phyloP scores from a whole-genome alignment of 1,139 yeast species.

The Saccharomyces pastorianus region DNA sequence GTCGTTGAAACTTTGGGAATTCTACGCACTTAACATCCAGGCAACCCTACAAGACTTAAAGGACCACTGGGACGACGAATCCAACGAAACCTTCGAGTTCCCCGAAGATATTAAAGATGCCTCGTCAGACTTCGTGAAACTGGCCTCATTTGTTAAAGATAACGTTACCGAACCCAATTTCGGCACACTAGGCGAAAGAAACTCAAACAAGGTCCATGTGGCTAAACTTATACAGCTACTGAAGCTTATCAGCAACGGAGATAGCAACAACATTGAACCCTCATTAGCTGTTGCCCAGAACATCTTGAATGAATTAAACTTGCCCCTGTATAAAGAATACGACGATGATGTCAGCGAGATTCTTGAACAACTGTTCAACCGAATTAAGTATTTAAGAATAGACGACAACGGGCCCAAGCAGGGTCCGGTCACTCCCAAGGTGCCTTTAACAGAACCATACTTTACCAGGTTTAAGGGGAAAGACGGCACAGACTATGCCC shows the following conservation, averaged over 20 bases:
- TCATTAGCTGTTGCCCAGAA: conserved; percentile 37
- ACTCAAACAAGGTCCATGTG: conserved; percentile 47
- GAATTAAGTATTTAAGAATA: conserved; percentile 67
- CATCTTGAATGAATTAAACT: conserved; percentile 70
- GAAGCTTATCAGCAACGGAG: conserved; percentile 31
- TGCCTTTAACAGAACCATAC: conserved; percentile 76
- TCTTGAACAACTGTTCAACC: conserved; percentile 58
- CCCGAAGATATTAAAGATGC: conserved; percentile 35
- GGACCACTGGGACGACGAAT: conserved; percentile 18
- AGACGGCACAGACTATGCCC: conserved; percentile 52
- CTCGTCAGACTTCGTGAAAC: conserved; percentile 32
- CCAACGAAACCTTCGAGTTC: conserved; percentile 16
- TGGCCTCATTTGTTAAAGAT: conserved; percentile 46
- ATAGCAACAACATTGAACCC: conserved; percentile 33
- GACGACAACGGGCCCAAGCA: conserved; percentile 74
- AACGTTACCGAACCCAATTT: conserved; percentile 38
- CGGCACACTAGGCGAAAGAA: conserved; percentile 40
- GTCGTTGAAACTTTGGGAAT: conserved; percentile 75
- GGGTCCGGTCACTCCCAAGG: conserved; percentile 50
- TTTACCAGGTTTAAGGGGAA: conserved; percentile 60
- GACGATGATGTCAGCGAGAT: conserved; percentile 65
- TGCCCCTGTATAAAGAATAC: conserved; percentile 62
- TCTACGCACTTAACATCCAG: conserved; percentile 58
- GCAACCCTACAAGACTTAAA: conserved; percentile 29
- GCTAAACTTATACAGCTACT: conserved; percentile 42